Evolutionary conservation across 148 eudicot species (phyloP), one percentile per base, ranked within the genome.

Genomic region (Camellia lanceoleosa): DNA sequence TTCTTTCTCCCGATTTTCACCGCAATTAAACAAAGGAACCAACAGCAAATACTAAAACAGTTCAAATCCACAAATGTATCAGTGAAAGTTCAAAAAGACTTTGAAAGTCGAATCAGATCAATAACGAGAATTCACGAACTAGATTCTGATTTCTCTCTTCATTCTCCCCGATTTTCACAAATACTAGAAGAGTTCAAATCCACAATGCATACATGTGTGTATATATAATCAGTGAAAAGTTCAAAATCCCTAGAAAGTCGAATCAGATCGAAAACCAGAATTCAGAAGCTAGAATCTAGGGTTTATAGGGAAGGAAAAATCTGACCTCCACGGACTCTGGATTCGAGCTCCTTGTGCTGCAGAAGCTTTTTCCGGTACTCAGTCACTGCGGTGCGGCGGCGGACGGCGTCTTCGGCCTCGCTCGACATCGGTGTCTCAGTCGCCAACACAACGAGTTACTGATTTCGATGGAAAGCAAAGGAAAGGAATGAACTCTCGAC

Each of bases 311-410:
- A 7, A 5, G 58, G 13, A 41, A 30, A 76, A 73, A 69, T 23
- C 74, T 20, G 10, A 95, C 98, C 97, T 86, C 88, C 86, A 38
- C 97, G 90, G 75, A 86, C 92, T 6, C 97, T 85, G 73, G 95
- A 90, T 23, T 93, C 97, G 75, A 93, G 91, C 78, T 92, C 97
- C 41, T 90, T 93, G 66, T 92, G 97, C 73, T 84, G 89, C 38
- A 93, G 94, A 0, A 90, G 86, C 86, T 92, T 93, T 56, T 92
- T 92, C 52, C 94, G 89, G 76, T 95, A 92, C 0, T 93, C 97
- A 0, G 89, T 80, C 18, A 82, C 70, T 14, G 90, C 83, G 0
- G 86, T 67, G 19, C 91, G 94, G 66, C 96, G 94, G 12, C 93
- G 92, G 1, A 82, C 91, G n/a, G 82, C 89, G 38, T 93, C 97